A percentile compares a stretch with the other conserved stretches of the same genome.
phyloP scores from a whole-genome alignment of 192 early-diverging fungal species.

The Umbelopsis isabellina region DNA sequence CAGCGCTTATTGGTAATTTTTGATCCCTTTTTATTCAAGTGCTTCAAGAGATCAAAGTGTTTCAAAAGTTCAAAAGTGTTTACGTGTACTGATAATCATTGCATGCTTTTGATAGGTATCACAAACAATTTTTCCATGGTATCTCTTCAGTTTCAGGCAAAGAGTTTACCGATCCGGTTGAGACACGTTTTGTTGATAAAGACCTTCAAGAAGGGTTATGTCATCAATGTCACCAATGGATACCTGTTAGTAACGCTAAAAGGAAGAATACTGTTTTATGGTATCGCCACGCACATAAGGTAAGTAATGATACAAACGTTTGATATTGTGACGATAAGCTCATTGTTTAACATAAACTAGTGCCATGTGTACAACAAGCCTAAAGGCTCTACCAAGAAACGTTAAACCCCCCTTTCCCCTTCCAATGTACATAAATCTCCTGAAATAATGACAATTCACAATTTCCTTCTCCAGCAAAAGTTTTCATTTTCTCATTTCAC shows the following conservation, averaged over 20 bases:
- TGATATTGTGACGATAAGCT: background rate
- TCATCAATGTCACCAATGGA: constrained; percentile 84
- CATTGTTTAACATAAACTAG: constrained; percentile 22
- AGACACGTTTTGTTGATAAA: constrained; percentile 68
- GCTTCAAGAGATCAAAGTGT: background rate
- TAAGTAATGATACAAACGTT: constrained; percentile 21
- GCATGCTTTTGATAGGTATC: constrained; percentile 55
- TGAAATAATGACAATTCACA: background rate
- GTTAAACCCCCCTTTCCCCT: too few species aligned
- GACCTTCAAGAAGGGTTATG: constrained; percentile 80
- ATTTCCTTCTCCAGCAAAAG: too few species aligned
- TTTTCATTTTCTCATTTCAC: too few species aligned
- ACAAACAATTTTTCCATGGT: constrained; percentile 87
- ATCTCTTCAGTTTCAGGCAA: constrained; percentile 85
- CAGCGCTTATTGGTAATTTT: constrained; percentile 76
- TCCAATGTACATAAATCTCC: constrained; percentile 8
- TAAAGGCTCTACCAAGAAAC: constrained; percentile 39
- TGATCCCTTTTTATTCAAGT: constrained; percentile 17
- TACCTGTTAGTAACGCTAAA: constrained; percentile 76
- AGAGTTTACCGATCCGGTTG: constrained; percentile 71
- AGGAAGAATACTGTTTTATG: constrained; percentile 78
- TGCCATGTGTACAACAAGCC: constrained; percentile 82
- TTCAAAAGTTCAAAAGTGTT: background rate
- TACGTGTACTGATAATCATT: background rate
- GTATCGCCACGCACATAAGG: constrained; percentile 86